Base-by-base conservation (phyloP, 768 basidiomycete species). In the Sistotremastrum suecicum region DNA sequence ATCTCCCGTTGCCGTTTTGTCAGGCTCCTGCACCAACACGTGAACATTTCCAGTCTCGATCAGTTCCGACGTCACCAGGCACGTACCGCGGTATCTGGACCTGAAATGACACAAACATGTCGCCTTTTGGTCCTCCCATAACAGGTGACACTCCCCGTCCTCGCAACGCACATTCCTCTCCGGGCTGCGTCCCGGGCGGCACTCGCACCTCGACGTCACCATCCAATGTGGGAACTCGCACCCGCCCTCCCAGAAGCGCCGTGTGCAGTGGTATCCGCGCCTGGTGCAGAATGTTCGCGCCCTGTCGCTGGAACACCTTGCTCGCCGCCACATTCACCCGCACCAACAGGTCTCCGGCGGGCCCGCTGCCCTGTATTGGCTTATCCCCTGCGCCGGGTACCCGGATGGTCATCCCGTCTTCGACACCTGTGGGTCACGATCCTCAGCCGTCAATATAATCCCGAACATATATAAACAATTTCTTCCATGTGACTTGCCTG, bases 81-180 rank as follows among this genome's bases (percentile, higher is more conserved):
- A 65, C 79, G 65, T 56, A 90, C 95, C 92, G 82, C 30, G 95
- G 95, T 51, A 99, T 72, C 54, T 83, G 75, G 34, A 98, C 73
- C 34, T 71, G 74, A 67, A 98, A 98, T 37, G 78, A 75, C 45
- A 99, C 86, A 54, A 90, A 85, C 44, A 97, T 65, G 61, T 95
- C 90, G 35, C 94, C 87, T 50, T 72, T 78, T 51, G 72, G 73
- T 37, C 71, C 65, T 42, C 65, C 65, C 56, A 72, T 71, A 5
- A 83, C 69, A 28, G 76, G 69, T 39, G 74, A 60, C 8, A 97
- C 78, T 32, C 95, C 95, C 44, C 86, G 77, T 37, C 80, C 80
- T 65, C 83, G 85, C 56, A 99, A 65, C 20, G 95, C 86, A 78
- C 94, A 92, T 62, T 98, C 91, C 66, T 97, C 90, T 11, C 92